These are phyloP conservation scores for Asterella californica DNA, from an alignment of 225 moss, liverwort and hornwort genomes.

Conservation along the genomic window DNA sequence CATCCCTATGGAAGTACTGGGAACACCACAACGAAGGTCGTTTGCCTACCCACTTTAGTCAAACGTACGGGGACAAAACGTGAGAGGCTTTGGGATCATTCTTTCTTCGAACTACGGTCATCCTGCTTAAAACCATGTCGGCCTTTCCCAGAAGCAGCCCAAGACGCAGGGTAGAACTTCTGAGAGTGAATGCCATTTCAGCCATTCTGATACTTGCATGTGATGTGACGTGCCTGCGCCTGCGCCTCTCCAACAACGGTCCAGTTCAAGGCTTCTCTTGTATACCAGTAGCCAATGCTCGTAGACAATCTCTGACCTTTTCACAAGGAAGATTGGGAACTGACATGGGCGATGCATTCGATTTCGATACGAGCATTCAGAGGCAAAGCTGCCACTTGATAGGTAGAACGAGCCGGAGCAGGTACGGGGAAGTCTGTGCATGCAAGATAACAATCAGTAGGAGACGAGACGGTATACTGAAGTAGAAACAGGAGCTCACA, in stretches of 20 bases:
- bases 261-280: no score
- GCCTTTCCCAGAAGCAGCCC: not conserved
- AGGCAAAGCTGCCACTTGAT: conserved; percentile 98
- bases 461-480: not conserved
- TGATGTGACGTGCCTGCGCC: not conserved
- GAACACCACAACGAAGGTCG: not conserved
- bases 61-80: not conserved
- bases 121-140: not conserved
- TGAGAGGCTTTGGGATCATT: not conserved
- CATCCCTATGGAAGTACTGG: not conserved
- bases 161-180: not conserved
- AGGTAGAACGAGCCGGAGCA: conserved; percentile 93
- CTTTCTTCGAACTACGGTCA: not conserved
- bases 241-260: no score
- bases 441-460: not conserved
- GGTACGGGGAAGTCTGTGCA: conserved; percentile 72
- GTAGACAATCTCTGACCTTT: not conserved
- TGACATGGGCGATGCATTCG: conserved; percentile 75
- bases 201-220: not conserved
- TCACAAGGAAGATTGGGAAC: conserved; percentile 27
- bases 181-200: not conserved
- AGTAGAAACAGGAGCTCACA: not conserved
- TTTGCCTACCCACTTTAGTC: not conserved
- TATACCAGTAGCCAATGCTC: not conserved
- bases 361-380: conserved; percentile 91